These are phyloP conservation scores for Sisymbrium altissimum DNA, from an alignment of 345 rosid species.

Conservation along the genomic window DNA sequence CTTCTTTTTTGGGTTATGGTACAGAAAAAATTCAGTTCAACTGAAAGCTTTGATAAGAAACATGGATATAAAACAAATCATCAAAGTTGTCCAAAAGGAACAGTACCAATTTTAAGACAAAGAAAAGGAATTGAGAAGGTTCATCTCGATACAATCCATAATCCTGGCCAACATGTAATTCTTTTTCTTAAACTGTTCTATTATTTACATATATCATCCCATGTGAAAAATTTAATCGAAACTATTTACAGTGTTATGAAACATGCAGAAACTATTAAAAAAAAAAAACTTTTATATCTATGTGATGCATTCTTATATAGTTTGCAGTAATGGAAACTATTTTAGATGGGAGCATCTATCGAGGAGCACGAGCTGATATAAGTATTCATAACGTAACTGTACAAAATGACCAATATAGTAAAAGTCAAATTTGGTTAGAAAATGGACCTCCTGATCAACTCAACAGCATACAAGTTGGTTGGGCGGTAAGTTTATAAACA, in stretches of 20 bases:
- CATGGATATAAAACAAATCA: background rate
- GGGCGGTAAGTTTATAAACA: constrained; percentile 14
- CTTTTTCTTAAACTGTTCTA: background rate
- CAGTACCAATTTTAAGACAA: constrained; percentile 3
- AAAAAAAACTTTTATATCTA: too few species aligned
- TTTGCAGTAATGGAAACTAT: constrained; percentile 2
- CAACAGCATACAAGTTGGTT: constrained; percentile 19
- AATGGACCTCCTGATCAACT: constrained; percentile 10
- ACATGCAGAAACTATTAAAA: background rate
- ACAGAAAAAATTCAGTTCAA: background rate
- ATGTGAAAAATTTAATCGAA: background rate
- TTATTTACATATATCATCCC: background rate
- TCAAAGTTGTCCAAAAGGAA: constrained; percentile 21
- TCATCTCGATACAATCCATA: background rate
- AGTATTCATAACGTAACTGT: background rate
- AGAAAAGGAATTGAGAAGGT: background rate
- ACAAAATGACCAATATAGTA: background rate
- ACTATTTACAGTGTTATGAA: background rate
- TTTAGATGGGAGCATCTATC: background rate
- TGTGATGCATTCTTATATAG: background rate
- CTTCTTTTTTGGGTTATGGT: too few species aligned
- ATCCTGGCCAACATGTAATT: constrained; percentile 3
- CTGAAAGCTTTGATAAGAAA: background rate
- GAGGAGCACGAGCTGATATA: constrained; percentile 17
- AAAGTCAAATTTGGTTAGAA: constrained; percentile 24